Base-by-base conservation (phyloP, 495 filamentous ascomycete species). In the Tuber melanosporum region DNA sequence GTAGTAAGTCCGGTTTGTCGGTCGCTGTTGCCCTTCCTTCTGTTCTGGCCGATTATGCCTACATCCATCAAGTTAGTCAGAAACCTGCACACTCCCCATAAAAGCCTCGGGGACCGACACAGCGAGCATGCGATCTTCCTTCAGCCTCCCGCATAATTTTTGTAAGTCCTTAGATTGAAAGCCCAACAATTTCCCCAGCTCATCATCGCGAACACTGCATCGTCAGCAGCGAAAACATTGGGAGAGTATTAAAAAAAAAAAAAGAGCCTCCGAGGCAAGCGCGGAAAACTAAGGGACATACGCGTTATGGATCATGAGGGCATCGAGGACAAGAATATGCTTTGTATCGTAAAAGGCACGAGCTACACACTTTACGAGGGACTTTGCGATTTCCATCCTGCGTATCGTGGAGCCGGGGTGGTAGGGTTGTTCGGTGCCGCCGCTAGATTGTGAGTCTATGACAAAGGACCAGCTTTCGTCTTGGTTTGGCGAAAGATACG, bases 331-430 rank as follows among this genome's bases (percentile, higher is more conserved):
- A 43, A 98, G 89, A 77, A 97, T 91, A 81, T 97, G 92, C 76
- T 94, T 90, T 71, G 91, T 94, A 73, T 94, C 90, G 86, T 97
- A 97, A 88, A 99, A 98, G 74, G 94, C 91, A 83, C 95, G 95
- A 76, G 90, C 91, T 73, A 94, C 91, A 81, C 89, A 95, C 83
- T 94, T 92, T 74, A 98, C 91, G 78, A 99, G 91, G 20, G 91
- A 90, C 83, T 93, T 92, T 47, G 94, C 93, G 71, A 95, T 88
- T 83, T 97, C 93, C 93, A 97, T 97, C 62, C 43, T 71, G 73
- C 45, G 45, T 52, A 47, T 69, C 45, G 43, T 32, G 57, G 57
- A 36, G 2, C 57, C 6, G 57, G 26, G 26, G 57, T 36, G 22
- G 49, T 17, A 10, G n/a, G 9, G 3, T 10, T 32, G 57, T 1